phyloP scores from a whole-genome alignment of 441 rosid genomes.

The Corymbia citriodora region DNA sequence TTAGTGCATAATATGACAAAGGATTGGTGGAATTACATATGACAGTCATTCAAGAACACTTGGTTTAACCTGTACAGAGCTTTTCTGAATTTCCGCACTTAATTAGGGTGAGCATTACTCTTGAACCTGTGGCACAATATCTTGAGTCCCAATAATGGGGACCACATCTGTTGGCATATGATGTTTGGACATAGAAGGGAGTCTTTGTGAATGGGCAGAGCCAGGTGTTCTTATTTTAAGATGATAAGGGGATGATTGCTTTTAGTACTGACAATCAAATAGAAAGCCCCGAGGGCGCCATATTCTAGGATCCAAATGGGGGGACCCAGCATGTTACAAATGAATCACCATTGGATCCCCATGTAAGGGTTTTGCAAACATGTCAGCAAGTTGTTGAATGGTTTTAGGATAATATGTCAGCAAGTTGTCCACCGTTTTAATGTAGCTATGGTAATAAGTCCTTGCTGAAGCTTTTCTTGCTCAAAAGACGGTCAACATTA shows the following conservation, averaged over 20 bases:
- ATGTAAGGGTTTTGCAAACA: background rate
- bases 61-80: background rate
- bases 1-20: background rate
- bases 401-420: background rate
- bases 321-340: background rate
- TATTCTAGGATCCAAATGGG: background rate
- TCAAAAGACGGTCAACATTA: background rate
- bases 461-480: background rate
- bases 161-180: conserved; percentile 13
- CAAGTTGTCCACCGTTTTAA: background rate
- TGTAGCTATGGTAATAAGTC: background rate
- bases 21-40: background rate
- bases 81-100: background rate
- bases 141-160: conserved; percentile 15
- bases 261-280: background rate
- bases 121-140: background rate
- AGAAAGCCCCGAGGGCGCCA: background rate
- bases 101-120: background rate
- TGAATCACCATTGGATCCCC: background rate
- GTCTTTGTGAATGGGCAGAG: conserved; percentile 8
- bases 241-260: background rate
- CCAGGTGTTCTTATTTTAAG: conserved; percentile 1
- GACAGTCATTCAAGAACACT: background rate
- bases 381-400: background rate
- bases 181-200: conserved; percentile 1